Conservation (phyloP, 2,329 filamentous ascomycete species). For the Fusarium abutilonis region DNA sequence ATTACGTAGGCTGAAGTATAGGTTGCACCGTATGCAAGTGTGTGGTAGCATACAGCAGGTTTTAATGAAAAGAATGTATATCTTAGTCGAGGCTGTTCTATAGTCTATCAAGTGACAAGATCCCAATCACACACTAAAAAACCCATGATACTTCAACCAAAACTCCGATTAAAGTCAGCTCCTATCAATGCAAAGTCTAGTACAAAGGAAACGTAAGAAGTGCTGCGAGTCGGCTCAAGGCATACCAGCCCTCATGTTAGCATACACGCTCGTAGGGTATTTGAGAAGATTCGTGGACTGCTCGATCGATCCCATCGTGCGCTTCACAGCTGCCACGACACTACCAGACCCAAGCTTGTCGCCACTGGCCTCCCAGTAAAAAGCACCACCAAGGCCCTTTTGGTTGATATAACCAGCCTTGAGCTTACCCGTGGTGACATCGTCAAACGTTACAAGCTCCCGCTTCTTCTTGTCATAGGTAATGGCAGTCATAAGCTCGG, state of each 20-base stretch:
- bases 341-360: conserved; percentile 66
- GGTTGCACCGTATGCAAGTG: too few species aligned
- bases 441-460: conserved; percentile 78
- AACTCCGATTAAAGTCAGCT: conserved; percentile 4
- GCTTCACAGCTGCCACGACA: conserved; percentile 65
- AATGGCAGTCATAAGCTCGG: conserved; percentile 71
- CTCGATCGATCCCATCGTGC: conserved; percentile 60
- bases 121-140: conserved; percentile 15
- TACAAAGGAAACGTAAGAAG: conserved; percentile 11
- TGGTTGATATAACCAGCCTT: conserved; percentile 73
- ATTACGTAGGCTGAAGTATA: too few species aligned
- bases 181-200: conserved; percentile 9
- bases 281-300: conserved; percentile 60
- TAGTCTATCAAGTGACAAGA: conserved; percentile 14
- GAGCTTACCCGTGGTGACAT: conserved; percentile 61
- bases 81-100: conserved; percentile 28
- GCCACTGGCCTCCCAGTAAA: conserved; percentile 86
- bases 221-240: conserved; percentile 17
- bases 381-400: conserved; percentile 74
- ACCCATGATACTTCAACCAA: conserved; percentile 9
- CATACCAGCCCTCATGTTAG: conserved; percentile 61
- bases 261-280: conserved; percentile 67
- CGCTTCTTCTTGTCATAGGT: conserved; percentile 69
- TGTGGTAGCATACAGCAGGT: too few species aligned
- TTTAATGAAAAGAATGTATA: not conserved